Evolutionary conservation across 2,329 filamentous ascomycete genomes (phyloP).

Genomic region (Epichloe coenophiala): DNA sequence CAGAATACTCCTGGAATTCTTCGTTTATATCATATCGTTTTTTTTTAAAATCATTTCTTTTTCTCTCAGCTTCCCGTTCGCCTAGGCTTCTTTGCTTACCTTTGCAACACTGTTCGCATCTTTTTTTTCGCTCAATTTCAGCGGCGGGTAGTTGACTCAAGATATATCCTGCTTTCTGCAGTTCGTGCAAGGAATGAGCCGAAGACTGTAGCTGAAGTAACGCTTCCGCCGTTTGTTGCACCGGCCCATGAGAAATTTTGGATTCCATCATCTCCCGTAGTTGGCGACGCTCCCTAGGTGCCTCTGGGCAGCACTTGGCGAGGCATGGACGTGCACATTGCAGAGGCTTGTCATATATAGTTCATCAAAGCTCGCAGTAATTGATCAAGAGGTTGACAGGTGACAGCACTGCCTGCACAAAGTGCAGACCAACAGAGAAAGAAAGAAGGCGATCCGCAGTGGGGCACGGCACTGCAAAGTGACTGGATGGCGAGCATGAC

Average conservation of each 20-base stretch:
- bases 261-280: background rate
- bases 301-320: background rate
- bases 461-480: too few species aligned
- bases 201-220: slow-evolving; percentile 8
- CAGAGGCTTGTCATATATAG: background rate
- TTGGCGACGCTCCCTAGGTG: background rate
- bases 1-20: background rate
- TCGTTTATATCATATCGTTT: too few species aligned
- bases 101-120: slow-evolving; percentile 16
- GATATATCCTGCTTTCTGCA: slow-evolving; percentile 16
- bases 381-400: too few species aligned
- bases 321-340: background rate
- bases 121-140: slow-evolving; percentile 18
- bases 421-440: too few species aligned
- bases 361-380: background rate
- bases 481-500: too few species aligned
- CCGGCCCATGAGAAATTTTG: slow-evolving; percentile 5
- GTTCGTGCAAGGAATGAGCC: slow-evolving; percentile 8
- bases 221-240: slow-evolving; percentile 10
- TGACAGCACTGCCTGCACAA: too few species aligned
- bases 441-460: too few species aligned
- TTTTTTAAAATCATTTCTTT: background rate
- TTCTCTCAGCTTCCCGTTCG: background rate
- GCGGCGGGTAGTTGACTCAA: slow-evolving; percentile 11
- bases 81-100: slow-evolving; percentile 6